These are phyloP conservation scores for Pisolithus marmoratus DNA, from an alignment of 768 basidiomycete genomes.

Conservation along the genomic window DNA sequence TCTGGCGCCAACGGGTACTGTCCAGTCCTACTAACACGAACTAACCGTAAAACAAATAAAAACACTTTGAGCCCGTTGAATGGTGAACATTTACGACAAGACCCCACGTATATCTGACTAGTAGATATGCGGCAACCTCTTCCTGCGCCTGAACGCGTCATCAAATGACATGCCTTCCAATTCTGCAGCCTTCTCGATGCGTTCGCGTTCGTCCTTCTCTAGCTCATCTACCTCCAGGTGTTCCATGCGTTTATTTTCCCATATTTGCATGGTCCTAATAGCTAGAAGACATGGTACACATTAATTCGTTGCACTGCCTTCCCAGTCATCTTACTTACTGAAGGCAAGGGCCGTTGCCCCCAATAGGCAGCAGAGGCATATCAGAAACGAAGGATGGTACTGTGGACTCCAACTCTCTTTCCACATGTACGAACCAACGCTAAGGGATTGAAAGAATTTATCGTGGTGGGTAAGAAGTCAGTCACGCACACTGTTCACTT, in stretches of 20 bases:
- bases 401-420: slow-evolving; percentile 52
- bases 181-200: slow-evolving; percentile 53
- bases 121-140: slow-evolving; percentile 54
- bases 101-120: slow-evolving; percentile 17
- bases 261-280: slow-evolving; percentile 39
- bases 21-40: no score
- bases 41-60: no score
- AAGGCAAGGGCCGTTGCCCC: slow-evolving; percentile 30
- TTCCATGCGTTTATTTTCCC: slow-evolving; percentile 48
- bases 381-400: slow-evolving; percentile 60
- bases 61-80: no score
- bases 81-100: no score
- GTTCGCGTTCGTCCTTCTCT: slow-evolving; percentile 39
- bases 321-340: slow-evolving; percentile 16
- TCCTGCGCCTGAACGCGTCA: slow-evolving; percentile 51
- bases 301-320: background rate
- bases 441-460: slow-evolving; percentile 12
- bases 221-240: slow-evolving; percentile 42
- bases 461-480: background rate
- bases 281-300: slow-evolving; percentile 17
- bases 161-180: slow-evolving; percentile 58
- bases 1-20: no score
- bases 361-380: slow-evolving; percentile 33
- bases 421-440: slow-evolving; percentile 62
- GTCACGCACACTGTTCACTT: slow-evolving; percentile 13